Evolutionary conservation across 495 filamentous ascomycete species (phyloP).

Genomic region (Tuber borchii): DNA sequence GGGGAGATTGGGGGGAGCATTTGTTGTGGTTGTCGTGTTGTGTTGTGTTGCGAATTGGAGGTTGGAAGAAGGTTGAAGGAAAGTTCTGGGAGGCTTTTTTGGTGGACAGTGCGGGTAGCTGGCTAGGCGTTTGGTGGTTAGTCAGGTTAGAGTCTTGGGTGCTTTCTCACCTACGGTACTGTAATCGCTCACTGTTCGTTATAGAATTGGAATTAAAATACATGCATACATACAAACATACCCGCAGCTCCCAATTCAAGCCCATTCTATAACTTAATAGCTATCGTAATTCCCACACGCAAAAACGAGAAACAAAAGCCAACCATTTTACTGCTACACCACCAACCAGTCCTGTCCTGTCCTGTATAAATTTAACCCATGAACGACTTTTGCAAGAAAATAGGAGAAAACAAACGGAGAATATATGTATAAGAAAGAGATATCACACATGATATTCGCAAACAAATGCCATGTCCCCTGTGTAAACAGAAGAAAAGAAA

Average conservation of each 20-base stretch:
- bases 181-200: neutral
- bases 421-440: neutral
- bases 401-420: neutral
- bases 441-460: neutral
- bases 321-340: neutral
- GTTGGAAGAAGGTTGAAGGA: neutral
- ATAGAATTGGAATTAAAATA: neutral
- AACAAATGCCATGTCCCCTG: neutral
- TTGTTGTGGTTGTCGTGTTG: slow-evolving; percentile 14
- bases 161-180: neutral
- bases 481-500: neutral
- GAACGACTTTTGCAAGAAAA: neutral
- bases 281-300: neutral
- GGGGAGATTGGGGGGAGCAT: slow-evolving; percentile 38
- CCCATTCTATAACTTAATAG: neutral
- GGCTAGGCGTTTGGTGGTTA: neutral
- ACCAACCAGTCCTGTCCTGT: neutral
- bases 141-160: neutral
- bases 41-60: neutral
- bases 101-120: neutral
- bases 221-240: neutral
- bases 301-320: neutral
- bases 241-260: neutral
- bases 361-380: neutral
- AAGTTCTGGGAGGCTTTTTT: neutral